Evolutionary conservation across 176 grass and related monocot genomes (phyloP), one percentile per base, ranked within the genome.

Genomic region (Phragmites australis): DNA sequence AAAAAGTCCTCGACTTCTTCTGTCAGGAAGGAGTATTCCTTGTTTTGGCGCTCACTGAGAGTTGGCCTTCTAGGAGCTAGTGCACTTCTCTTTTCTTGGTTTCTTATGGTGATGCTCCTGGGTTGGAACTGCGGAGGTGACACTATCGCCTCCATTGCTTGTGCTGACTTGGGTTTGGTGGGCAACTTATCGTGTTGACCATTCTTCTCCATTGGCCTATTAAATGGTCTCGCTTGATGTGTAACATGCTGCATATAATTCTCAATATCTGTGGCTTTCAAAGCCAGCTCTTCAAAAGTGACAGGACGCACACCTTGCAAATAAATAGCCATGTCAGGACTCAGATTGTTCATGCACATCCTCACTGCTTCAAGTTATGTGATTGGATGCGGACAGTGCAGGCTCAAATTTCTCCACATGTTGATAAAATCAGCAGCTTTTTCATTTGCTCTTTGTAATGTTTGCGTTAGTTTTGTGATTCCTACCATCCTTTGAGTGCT

Each of bases 11-110:
- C 7, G 0, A 70, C 67, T 4, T 81, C 79, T 4, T 81, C 26
- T 0, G 4, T 0, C 0, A 52, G 79, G 19, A 81, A 70, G 0
- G 40, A 60, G 2, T 81, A 70, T 4, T 81, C 19, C 19, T 13
- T 56, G 1, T 47, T 81, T 59, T 81, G 26, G 0, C 6, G 6
- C 6, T 68, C 10, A 1, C 9, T 54, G 1, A 80, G 49, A 5
- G 63, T 55, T 27, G 48, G 48, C 3, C 49, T 80, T 9, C 37
- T 56, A 8, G 1, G 6, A 31, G 9, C 4, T 1, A 0, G 3
- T 6, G 65, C 1, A 0, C 10, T 8, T 0, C 0, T 16, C 0
- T 17, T 43, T 0, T 32, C 54, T 0, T 22, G 4, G 1, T 37
- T 44, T 57, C 34, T 55, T 2, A 6, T 2, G 9, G 6, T 0